These are phyloP conservation scores for Entonaema liquescens DNA, from an alignment of 495 filamentous ascomycete species.

Conservation along the genomic window DNA sequence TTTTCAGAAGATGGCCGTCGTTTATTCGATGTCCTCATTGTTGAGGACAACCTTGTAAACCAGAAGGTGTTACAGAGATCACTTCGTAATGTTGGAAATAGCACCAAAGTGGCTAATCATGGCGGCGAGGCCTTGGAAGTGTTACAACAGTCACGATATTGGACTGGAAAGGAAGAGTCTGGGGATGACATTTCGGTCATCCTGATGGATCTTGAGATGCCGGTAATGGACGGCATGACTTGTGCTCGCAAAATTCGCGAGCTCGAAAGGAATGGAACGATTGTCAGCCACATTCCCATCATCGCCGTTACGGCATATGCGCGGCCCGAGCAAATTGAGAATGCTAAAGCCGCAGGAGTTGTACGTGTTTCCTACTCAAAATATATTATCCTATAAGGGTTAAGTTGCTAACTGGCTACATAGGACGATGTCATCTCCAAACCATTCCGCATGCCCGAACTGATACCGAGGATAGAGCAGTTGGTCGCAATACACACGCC, in stretches of 20 bases:
- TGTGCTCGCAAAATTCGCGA: slow-evolving; percentile 74
- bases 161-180: slow-evolving; percentile 50
- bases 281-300: slow-evolving; percentile 71
- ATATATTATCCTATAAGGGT: neutral
- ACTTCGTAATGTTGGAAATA: slow-evolving; percentile 72
- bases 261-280: slow-evolving; percentile 63
- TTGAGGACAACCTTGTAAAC: slow-evolving; percentile 88
- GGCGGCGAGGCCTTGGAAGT: slow-evolving; percentile 76
- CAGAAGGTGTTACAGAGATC: slow-evolving; percentile 77
- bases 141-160: slow-evolving; percentile 58
- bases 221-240: slow-evolving; percentile 84
- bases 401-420: slow-evolving; percentile 13
- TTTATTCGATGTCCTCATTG: slow-evolving; percentile 67
- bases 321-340: slow-evolving; percentile 69
- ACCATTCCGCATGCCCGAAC: slow-evolving; percentile 76
- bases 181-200: slow-evolving; percentile 67
- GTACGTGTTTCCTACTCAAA: slow-evolving; percentile 44
- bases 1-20: slow-evolving; percentile 45
- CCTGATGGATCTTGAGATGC: slow-evolving; percentile 89
- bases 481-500: slow-evolving; percentile 45
- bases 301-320: slow-evolving; percentile 86
- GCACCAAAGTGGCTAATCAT: slow-evolving; percentile 77
- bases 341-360: slow-evolving; percentile 61
- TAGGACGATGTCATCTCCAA: slow-evolving; percentile 85
- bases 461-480: slow-evolving; percentile 73